Evolutionary conservation across 2,329 filamentous ascomycete species (phyloP), one percentile per base, ranked within the genome.

Genomic region (Mycosphaerella sp.): DNA sequence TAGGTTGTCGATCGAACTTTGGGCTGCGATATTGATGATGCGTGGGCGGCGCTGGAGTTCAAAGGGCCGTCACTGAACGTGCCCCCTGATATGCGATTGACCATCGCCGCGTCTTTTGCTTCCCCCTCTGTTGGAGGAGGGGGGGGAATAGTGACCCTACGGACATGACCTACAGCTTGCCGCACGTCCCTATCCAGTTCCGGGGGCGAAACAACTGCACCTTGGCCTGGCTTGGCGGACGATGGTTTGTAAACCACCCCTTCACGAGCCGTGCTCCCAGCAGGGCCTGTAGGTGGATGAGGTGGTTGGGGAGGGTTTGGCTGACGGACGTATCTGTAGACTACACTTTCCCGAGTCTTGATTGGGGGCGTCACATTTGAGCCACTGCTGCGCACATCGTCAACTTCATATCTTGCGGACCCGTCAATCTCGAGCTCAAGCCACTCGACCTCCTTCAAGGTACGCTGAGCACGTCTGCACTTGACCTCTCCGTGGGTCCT

Each of bases 381-480:
- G 8, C 6, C 21, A 12, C n/a, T 14, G 16, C 27, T 39, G 13
- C 32, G 14, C 6, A 27, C 25, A 27, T 16, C 28, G 25, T 40
- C 40, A 16, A 25, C n/a, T 32, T 13, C 14, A 27, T 18, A 43
- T 14, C 4, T 18, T 32, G 6, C n/a, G 2, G 41, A 43, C 3
- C 30, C 21, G 6, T 17, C 14, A 12, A 40, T 21, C 37, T 41
- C 37, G 7, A 48, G 37, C 28, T 63, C 63, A 28, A 61, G 48
- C 42, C 59, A 57, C 8, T 59, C 61, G 16, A 58, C 57, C 16
- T 51, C 49, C 10, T 58, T 52, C 16, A 61, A 50, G 17, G 54
- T 43, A 12, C 52, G 50, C 2, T 52, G 49, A 30, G 56, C 40
- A 27, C 50, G 49, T 28, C 37, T 54, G 40, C 49, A 43, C 13